phyloP scores from a whole-genome alignment of 345 rosid genomes.

The Punica granatum region DNA sequence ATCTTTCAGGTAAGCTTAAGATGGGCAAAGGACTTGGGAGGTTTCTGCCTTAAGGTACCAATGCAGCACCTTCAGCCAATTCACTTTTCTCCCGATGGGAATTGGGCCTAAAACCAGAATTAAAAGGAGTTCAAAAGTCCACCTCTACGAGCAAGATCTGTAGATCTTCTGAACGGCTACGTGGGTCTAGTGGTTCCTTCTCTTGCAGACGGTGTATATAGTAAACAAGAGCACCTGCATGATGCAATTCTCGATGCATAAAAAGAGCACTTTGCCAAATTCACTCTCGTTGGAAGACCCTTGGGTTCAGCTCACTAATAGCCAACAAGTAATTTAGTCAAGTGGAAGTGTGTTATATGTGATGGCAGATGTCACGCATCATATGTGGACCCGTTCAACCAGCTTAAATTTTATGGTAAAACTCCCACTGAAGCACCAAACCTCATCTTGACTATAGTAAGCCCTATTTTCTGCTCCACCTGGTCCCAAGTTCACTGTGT shows the following conservation, averaged over 20 bases:
- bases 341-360: background rate
- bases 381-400: background rate
- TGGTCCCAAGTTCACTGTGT: background rate
- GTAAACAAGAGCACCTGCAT: slow-evolving; percentile 22
- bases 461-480: background rate
- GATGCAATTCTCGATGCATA: slow-evolving; percentile 19
- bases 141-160: slow-evolving; percentile 23
- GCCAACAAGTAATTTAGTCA: background rate
- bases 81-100: slow-evolving; percentile 12
- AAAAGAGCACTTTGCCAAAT: slow-evolving; percentile 16
- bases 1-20: slow-evolving; percentile 8
- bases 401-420: background rate
- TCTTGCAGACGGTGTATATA: slow-evolving; percentile 13
- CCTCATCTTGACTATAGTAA: background rate
- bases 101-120: slow-evolving; percentile 16
- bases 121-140: slow-evolving; percentile 17
- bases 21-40: background rate
- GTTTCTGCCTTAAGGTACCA: slow-evolving; percentile 4
- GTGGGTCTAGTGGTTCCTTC: slow-evolving; percentile 18
- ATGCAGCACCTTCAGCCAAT: slow-evolving; percentile 8
- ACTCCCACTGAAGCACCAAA: background rate
- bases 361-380: background rate
- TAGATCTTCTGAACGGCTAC: slow-evolving; percentile 22
- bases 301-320: slow-evolving; percentile 6
- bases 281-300: slow-evolving; percentile 7